Evolutionary conservation across 148 eudicot genomes (phyloP).

Genomic region (Arbutus unedo): DNA sequence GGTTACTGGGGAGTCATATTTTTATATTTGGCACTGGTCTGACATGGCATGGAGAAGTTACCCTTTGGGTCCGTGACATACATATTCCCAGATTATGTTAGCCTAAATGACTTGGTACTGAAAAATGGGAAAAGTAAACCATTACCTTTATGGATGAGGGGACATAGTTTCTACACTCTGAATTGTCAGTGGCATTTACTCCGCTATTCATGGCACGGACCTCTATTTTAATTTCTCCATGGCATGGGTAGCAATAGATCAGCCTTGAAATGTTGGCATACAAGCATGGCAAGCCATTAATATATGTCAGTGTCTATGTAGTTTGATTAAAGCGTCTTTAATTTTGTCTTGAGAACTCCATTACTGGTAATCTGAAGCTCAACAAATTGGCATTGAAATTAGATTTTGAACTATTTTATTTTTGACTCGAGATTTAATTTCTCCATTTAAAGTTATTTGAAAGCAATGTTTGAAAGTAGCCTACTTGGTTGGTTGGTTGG

Average conservation of each 20-base stretch:
- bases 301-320: not conserved
- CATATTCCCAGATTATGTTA: too few relatives aligned
- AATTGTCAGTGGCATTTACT: too few relatives aligned
- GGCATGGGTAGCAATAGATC: not conserved
- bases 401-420: not conserved
- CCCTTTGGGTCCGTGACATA: too few relatives aligned
- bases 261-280: conserved; percentile 1
- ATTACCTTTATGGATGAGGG: too few relatives aligned
- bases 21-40: not conserved
- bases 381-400: not conserved
- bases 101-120: too few relatives aligned
- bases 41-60: not conserved
- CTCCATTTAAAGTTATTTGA: not conserved
- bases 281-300: not conserved
- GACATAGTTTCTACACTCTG: too few relatives aligned
- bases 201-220: not conserved
- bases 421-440: not conserved
- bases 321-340: not conserved
- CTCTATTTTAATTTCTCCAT: not conserved
- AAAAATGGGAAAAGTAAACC: too few relatives aligned
- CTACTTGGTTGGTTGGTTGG: not conserved
- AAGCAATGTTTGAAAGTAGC: not conserved
- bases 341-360: not conserved
- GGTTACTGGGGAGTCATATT: not conserved
- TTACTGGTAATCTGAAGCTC: not conserved